phyloP scores from a whole-genome alignment of 169 alveolate genomes.

The Amoebophrya sp. region DNA sequence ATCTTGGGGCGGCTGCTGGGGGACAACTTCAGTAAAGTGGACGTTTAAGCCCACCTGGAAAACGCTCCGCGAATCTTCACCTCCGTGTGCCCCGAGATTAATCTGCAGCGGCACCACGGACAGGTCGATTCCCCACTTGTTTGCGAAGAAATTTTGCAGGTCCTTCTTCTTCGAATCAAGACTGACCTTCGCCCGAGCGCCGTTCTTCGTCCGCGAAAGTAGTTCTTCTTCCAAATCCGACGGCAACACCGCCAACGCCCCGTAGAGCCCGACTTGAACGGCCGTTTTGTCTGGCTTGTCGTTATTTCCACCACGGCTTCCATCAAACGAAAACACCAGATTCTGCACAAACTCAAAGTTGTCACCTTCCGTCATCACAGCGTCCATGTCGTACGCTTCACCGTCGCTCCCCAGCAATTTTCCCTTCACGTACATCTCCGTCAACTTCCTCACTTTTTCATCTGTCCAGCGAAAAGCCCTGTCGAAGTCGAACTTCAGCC shows the following conservation, averaged over 20 bases:
- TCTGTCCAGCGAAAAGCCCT: background rate
- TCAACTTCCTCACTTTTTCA: background rate
- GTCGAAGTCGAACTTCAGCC: background rate
- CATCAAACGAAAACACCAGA: background rate
- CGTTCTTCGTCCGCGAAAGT: background rate
- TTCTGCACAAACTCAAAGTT: background rate
- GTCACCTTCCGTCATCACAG: background rate
- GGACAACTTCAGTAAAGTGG: background rate
- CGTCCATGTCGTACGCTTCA: background rate
- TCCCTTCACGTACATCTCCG: background rate
- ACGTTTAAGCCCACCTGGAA: background rate
- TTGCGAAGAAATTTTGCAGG: background rate
- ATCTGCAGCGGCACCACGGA: background rate
- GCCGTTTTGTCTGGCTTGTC: background rate
- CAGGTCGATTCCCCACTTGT: background rate
- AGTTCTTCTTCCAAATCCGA: background rate
- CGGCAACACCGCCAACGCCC: background rate
- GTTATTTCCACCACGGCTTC: background rate
- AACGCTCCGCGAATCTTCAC: background rate
- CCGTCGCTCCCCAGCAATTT: background rate
- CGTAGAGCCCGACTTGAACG: background rate
- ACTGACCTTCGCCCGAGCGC: background rate
- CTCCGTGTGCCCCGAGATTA: background rate
- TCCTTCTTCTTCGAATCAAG: background rate
- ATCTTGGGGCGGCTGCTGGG: background rate